phyloP scores from a whole-genome alignment of 75 land plant species.

The Selaginella moellendorffii region DNA sequence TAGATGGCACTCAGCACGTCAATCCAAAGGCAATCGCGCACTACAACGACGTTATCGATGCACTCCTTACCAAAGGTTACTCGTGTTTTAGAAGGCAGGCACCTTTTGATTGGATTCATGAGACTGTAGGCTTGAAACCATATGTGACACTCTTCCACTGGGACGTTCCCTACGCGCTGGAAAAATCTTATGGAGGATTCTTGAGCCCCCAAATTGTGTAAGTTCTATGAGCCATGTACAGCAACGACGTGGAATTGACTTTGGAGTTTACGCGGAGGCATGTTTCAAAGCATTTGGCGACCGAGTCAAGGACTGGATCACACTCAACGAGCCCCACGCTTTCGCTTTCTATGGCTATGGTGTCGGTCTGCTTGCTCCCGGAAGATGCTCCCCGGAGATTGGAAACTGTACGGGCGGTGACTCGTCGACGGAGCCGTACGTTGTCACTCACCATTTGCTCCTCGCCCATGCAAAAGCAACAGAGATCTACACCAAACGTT shows the following conservation, averaged over 20 bases:
- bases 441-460: background rate
- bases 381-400: background rate
- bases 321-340: constrained; percentile 2
- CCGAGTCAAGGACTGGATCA: constrained; percentile 7
- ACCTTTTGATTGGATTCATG: no score
- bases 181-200: background rate
- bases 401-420: constrained; percentile 7
- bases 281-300: constrained; percentile 7
- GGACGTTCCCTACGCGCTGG: background rate
- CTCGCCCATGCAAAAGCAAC: background rate
- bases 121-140: background rate
- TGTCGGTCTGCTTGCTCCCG: background rate
- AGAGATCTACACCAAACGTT: background rate
- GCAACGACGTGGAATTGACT: background rate
- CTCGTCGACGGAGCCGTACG: constrained; percentile 5
- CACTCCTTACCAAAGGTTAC: background rate
- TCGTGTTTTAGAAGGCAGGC: no score
- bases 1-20: background rate
- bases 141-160: background rate
- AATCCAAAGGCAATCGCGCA: background rate
- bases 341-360: background rate
- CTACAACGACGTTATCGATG: constrained; percentile 3
- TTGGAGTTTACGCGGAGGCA: background rate
- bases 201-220: background rate
- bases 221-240: background rate